A percentile compares a stretch with the other conserved stretches of the same genome.
Conservation (phyloP, 345 rosid species). For the Cochlearia excelsa region DNA sequence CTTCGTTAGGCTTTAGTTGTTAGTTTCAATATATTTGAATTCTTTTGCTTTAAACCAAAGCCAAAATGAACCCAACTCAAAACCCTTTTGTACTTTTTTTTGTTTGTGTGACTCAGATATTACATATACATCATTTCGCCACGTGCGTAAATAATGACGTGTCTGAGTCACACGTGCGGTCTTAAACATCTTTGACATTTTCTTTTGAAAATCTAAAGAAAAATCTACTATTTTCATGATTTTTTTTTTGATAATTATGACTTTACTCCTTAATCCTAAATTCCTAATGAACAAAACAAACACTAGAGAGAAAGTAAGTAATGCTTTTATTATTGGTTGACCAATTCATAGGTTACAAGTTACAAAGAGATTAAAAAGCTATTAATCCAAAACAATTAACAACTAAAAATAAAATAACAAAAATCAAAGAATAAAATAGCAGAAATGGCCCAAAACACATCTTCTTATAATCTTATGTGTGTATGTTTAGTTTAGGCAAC, state of each 20-base stretch:
- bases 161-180: slow-evolving; percentile 17
- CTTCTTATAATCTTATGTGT: neutral
- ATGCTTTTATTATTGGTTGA: slow-evolving; percentile 14
- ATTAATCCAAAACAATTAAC: slow-evolving; percentile 14
- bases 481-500: slow-evolving; percentile 52
- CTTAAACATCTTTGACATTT: neutral
- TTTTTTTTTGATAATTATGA: too few relatives aligned
- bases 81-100: slow-evolving; percentile 8
- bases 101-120: neutral
- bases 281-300: too few relatives aligned
- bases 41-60: slow-evolving; percentile 36
- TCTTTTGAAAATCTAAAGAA: neutral
- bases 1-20: slow-evolving; percentile 28
- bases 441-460: neutral
- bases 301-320: neutral
- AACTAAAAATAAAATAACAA: slow-evolving; percentile 12
- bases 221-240: neutral
- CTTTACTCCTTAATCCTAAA: too few relatives aligned
- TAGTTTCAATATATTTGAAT: slow-evolving; percentile 22
- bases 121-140: neutral
- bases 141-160: slow-evolving; percentile 5
- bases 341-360: slow-evolving; percentile 3
- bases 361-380: slow-evolving; percentile 18
- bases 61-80: slow-evolving; percentile 29
- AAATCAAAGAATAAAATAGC: slow-evolving; percentile 31